Conservation (phyloP, 352 stramenopile genomes). For the Pythium guiyangense region DNA sequence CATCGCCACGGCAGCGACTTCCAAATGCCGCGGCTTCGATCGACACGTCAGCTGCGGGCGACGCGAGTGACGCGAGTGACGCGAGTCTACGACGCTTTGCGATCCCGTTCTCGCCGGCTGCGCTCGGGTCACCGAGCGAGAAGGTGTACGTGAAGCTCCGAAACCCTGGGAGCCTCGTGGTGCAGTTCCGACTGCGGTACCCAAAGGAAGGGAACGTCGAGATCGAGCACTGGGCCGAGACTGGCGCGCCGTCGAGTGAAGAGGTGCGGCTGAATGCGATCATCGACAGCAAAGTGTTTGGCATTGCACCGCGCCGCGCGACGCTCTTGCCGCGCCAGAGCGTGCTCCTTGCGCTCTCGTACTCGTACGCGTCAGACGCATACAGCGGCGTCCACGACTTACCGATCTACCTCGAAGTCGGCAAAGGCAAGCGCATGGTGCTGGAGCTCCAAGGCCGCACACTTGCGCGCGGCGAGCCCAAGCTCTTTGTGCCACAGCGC, state of each 20-base stretch:
- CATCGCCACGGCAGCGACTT: constrained; percentile 12
- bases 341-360: constrained; percentile 59
- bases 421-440: constrained; percentile 88
- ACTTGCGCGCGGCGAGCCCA: constrained; percentile 51
- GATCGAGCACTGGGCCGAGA: constrained; percentile 92
- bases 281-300: constrained; percentile 77
- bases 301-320: constrained; percentile 43
- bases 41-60: neutral
- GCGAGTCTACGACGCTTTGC: constrained; percentile 38
- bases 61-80: constrained; percentile 11
- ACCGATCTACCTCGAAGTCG: constrained; percentile 81
- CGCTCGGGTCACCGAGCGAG: constrained; percentile 44
- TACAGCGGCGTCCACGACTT: constrained; percentile 86
- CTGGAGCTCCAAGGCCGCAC: constrained; percentile 84
- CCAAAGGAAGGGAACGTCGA: constrained; percentile 91
- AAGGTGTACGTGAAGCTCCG: constrained; percentile 71
- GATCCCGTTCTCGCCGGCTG: constrained; percentile 77
- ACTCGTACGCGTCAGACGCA: constrained; percentile 58
- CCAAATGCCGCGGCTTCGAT: too few relatives aligned
- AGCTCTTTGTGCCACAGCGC: constrained; percentile 58
- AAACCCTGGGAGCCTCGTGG: constrained; percentile 86
- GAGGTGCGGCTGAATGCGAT: constrained; percentile 73
- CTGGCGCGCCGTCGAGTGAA: constrained; percentile 76
- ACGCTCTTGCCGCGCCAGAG: constrained; percentile 58
- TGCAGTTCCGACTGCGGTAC: constrained; percentile 81